Evolutionary conservation across 1,139 yeast genomes (phyloP).

Genomic region (Zygosaccharomyces pseudobailii): DNA sequence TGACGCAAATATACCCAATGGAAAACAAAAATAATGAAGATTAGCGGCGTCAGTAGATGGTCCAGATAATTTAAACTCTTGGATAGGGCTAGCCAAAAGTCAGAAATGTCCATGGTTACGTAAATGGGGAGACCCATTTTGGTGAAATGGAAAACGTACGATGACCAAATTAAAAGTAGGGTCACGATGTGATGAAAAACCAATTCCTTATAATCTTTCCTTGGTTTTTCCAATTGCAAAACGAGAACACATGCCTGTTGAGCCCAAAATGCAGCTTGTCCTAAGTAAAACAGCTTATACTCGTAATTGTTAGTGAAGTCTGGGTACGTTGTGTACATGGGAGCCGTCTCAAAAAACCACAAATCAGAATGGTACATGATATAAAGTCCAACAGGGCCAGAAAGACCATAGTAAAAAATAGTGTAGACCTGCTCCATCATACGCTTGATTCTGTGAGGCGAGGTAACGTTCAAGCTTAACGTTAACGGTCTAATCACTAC

Average conservation of each 20-base stretch:
- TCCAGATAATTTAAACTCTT: constrained; percentile 82
- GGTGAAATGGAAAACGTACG: constrained; percentile 94
- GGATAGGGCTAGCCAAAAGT: constrained; percentile 77
- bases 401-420: constrained; percentile 69
- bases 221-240: constrained; percentile 86
- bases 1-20: constrained; percentile 91
- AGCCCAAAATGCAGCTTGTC: constrained; percentile 96
- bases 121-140: constrained; percentile 92
- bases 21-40: constrained; percentile 60
- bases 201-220: constrained; percentile 88
- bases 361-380: constrained; percentile 79
- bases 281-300: constrained; percentile 77
- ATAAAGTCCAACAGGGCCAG: constrained; percentile 85
- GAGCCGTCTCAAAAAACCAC: constrained; percentile 83
- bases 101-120: constrained; percentile 94
- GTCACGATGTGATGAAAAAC: constrained; percentile 93
- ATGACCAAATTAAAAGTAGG: constrained; percentile 76
- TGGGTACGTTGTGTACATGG: constrained; percentile 77
- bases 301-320: constrained; percentile 67
- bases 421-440: constrained; percentile 93
- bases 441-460: constrained; percentile 60
- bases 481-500: constrained; percentile 73
- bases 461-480: constrained; percentile 45
- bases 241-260: constrained; percentile 84
- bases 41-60: constrained; percentile 56